A percentile compares a stretch with the other conserved stretches of the same genome.
Conservation (phyloP, 148 eudicot genomes). For the Heliamphora exappendiculata region DNA sequence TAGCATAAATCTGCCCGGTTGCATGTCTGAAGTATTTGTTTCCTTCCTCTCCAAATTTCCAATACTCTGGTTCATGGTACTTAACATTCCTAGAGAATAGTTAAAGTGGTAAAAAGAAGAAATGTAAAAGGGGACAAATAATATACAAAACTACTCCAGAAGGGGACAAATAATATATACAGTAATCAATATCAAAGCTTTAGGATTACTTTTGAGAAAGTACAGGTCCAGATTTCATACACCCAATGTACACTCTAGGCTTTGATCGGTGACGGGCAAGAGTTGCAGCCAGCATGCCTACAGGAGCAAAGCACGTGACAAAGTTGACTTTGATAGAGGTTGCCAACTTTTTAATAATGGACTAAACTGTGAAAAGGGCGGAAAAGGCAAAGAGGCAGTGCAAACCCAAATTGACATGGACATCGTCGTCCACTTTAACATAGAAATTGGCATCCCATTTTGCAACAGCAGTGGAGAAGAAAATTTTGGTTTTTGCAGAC, state of each 20-base stretch:
- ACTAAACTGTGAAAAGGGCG: not conserved
- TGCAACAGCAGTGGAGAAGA: conserved; percentile 81
- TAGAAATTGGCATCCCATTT: conserved; percentile 98
- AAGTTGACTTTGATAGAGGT: not conserved
- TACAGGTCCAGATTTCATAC: conserved; percentile 99
- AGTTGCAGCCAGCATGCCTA: conserved; percentile 77
- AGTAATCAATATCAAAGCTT: conserved; percentile 1
- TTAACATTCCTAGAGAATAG: conserved; percentile 57
- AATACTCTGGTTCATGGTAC: conserved; percentile 93
- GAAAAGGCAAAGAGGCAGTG: not conserved
- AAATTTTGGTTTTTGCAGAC: conserved; percentile 90
- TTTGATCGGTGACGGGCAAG: conserved; percentile 82
- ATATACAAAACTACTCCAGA: not conserved
- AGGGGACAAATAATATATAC: not conserved
- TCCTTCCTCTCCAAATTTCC: conserved; percentile 98
- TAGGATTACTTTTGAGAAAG: conserved; percentile 67
- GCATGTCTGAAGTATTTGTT: conserved; percentile 95
- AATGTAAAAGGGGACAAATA: not conserved
- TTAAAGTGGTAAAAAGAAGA: not conserved
- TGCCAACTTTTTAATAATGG: not conserved
- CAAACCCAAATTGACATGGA: conserved; percentile 88
- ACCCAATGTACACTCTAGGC: conserved; percentile 86
- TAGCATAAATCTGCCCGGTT: conserved; percentile 95
- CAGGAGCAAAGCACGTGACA: conserved; percentile 7
- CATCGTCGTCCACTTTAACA: conserved; percentile 93